phyloP scores from a whole-genome alignment of 2,329 filamentous ascomycete genomes.

The Fusarium nanum region DNA sequence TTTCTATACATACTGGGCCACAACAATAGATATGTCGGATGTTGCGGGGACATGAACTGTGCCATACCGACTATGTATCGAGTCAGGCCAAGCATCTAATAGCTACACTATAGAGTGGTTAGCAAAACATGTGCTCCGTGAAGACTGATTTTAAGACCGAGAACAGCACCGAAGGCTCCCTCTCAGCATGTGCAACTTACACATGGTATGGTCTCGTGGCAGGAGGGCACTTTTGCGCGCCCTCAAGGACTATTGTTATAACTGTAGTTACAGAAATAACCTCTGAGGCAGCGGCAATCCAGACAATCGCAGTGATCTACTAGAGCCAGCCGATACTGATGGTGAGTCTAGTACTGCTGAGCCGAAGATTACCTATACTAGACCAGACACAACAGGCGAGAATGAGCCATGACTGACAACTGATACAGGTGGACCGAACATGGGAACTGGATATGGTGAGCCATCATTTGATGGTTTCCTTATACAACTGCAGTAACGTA shows the following conservation, averaged over 20 bases:
- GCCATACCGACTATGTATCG: constrained; percentile 20
- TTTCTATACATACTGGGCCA: background rate
- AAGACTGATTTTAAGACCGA: background rate
- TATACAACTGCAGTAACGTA: background rate
- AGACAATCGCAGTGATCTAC: background rate
- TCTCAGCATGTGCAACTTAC: constrained; percentile 31
- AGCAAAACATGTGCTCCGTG: background rate
- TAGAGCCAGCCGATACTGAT: background rate
- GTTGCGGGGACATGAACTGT: constrained; percentile 14
- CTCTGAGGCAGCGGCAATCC: background rate
- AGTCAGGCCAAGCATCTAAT: constrained; percentile 19
- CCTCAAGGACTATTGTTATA: background rate
- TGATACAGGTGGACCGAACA: background rate
- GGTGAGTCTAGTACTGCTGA: background rate
- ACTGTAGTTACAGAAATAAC: constrained; percentile 7
- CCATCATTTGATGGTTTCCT: background rate
- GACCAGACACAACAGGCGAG: background rate
- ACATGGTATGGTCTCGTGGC: constrained; percentile 12
- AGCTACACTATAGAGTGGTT: constrained; percentile 15
- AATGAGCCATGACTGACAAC: background rate
- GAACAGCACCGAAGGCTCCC: constrained; percentile 4
- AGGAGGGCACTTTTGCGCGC: constrained; percentile 17
- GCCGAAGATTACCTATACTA: background rate
- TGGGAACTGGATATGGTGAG: constrained; percentile 26
- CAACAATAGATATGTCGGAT: constrained; percentile 5